Conservation (phyloP, 495 filamentous ascomycete genomes). For the Penicillium cataractarum region DNA sequence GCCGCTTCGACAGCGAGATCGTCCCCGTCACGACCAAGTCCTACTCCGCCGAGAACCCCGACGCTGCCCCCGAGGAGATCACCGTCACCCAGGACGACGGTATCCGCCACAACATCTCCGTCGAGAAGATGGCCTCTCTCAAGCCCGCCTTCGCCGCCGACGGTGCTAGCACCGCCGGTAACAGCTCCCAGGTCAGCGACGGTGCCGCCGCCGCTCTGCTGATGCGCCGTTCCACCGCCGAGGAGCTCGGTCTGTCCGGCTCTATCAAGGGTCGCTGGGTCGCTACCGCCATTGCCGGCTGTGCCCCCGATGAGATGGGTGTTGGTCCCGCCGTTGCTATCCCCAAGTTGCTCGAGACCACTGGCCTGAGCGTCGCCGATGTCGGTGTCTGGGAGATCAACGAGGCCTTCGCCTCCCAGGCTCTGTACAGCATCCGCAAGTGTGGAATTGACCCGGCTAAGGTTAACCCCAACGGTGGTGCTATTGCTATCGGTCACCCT, state of each 20-base stretch:
- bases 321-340: slow-evolving; percentile 85
- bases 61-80: slow-evolving; percentile 62
- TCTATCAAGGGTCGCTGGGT: slow-evolving; percentile 82
- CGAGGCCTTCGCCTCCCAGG: slow-evolving; percentile 92
- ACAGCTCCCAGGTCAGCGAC: slow-evolving; percentile 84
- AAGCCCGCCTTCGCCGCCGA: slow-evolving; percentile 80
- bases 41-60: slow-evolving; percentile 59
- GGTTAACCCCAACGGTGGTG: slow-evolving; percentile 91
- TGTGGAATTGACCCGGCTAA: slow-evolving; percentile 67
- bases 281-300: slow-evolving; percentile 71
- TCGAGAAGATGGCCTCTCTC: slow-evolving; percentile 72
- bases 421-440: slow-evolving; percentile 75
- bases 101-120: slow-evolving; percentile 65
- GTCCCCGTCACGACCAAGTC: slow-evolving; percentile 69
- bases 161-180: slow-evolving; percentile 82
- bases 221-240: slow-evolving; percentile 83
- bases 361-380: slow-evolving; percentile 66
- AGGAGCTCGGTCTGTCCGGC: slow-evolving; percentile 66
- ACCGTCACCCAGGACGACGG: slow-evolving; percentile 79
- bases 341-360: slow-evolving; percentile 70
- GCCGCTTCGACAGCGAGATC: slow-evolving; percentile 77
- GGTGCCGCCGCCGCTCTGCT: slow-evolving; percentile 82
- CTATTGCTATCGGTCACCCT: slow-evolving; percentile 91
- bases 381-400: slow-evolving; percentile 95
- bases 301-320: slow-evolving; percentile 90